These are phyloP conservation scores for Ascochyta fabae DNA, from an alignment of 2,329 filamentous ascomycete species.

Conservation along the genomic window DNA sequence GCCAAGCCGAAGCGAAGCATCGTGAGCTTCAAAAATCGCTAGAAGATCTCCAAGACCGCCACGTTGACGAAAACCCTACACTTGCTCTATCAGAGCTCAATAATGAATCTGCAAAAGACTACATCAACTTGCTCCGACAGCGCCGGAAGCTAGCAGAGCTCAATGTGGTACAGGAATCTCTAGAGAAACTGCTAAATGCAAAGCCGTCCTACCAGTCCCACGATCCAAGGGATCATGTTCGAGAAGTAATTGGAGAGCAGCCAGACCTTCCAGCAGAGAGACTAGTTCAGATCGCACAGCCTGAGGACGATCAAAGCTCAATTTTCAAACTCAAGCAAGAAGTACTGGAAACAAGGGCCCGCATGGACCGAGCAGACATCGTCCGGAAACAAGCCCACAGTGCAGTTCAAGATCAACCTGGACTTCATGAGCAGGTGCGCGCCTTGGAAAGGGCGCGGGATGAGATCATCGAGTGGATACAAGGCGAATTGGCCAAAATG, in stretches of 20 bases:
- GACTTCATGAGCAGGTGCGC: conserved; percentile 39
- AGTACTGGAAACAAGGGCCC: conserved; percentile 43
- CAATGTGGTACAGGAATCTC: conserved; percentile 54
- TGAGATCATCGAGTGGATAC: conserved; percentile 59
- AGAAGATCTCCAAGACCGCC: conserved; percentile 36
- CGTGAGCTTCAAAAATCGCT: conserved; percentile 40
- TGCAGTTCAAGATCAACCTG: conserved; percentile 3
- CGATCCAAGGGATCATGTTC: conserved; percentile 37
- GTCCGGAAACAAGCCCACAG: conserved; percentile 24
- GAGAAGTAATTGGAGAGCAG: conserved; percentile 44
- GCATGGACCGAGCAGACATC: conserved; percentile 42
- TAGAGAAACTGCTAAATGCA: conserved; percentile 47
- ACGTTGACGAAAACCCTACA: conserved; percentile 31
- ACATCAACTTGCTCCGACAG: conserved; percentile 55
- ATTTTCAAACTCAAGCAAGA: conserved; percentile 50
- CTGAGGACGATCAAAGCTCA: conserved; percentile 30
- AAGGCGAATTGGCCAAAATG: conserved; percentile 55
- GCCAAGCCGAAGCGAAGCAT: conserved; percentile 50
- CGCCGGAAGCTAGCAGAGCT: conserved; percentile 55
- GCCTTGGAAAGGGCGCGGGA: conserved; percentile 56
- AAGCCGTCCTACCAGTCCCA: conserved; percentile 41
- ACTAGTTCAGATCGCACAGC: conserved; percentile 32
- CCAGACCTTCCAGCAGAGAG: conserved; percentile 46
- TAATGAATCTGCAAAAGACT: conserved; percentile 40
- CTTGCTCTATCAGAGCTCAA: conserved; percentile 43